phyloP scores from a whole-genome alignment of 768 basidiomycete genomes.

The Phanerochaete sordida region DNA sequence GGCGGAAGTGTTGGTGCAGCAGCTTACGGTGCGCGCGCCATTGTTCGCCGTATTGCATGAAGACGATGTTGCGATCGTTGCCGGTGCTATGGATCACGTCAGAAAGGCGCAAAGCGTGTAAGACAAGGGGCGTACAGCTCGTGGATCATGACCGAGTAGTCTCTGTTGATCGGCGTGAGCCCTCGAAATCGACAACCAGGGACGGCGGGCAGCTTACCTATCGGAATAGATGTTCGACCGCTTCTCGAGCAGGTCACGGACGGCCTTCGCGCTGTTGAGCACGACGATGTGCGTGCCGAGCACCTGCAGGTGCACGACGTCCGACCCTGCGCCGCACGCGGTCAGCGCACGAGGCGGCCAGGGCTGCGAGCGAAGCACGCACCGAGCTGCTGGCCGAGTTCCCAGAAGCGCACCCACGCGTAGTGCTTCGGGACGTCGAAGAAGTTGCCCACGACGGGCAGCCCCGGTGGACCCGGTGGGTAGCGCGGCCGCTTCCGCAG shows the following conservation, averaged over 20 bases:
- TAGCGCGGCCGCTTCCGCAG: background rate
- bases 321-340: no score
- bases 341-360: no score
- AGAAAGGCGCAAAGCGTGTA: background rate
- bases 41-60: conserved; percentile 6
- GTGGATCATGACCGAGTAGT: background rate
- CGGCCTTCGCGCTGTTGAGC: background rate
- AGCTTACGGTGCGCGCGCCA: conserved; percentile 2
- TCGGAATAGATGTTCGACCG: conserved; percentile 10
- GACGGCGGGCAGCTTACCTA: background rate
- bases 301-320: background rate
- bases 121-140: background rate
- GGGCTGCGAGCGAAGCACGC: no score
- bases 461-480: conserved; percentile 23
- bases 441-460: conserved; percentile 22
- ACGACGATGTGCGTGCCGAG: conserved; percentile 5
- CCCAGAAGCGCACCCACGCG: conserved; percentile 18
- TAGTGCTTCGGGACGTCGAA: conserved; percentile 20
- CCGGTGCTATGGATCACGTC: background rate
- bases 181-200: background rate
- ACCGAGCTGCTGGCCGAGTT: conserved; percentile 17
- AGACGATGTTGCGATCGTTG: conserved; percentile 1
- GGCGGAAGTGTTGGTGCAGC: conserved; percentile 11
- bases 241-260: conserved; percentile 7
- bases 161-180: background rate